Evolutionary conservation across 169 alveolate species (phyloP), one percentile per base, ranked within the genome.

Genomic region (Babesia ovata): DNA sequence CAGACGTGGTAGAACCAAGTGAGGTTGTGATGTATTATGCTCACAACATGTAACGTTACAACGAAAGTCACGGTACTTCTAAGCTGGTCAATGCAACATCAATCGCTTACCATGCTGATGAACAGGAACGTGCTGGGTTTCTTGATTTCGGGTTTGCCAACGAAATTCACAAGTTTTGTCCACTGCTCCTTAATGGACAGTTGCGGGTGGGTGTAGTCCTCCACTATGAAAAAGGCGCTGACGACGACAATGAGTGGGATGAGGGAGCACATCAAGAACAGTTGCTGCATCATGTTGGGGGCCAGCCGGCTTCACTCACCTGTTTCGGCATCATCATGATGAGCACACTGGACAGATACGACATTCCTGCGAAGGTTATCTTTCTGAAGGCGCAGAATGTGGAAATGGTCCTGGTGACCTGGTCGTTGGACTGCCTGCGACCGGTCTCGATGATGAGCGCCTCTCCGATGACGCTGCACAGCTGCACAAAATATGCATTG

Each of bases 361-460:
- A 79, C 92, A 91, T 91, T 1, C 83, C 75, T 16, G 96, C 91
- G 72, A 91, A 91, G 22, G 95, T 90, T 54, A 93, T 44, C 50
- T 87, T 92, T 57, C 96, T 81, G 65, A 92, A 91, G 10, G 94
- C 93, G 62, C 88, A 93, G 70, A 90, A 93, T 16, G 74, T 58
- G 17, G 96, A 91, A 6, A 93, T 88, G 33, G 92, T 84, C 70
- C 75, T 83, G 21, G 92, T 91, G 14, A 92, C 81, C 56, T 70
- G 79, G 39, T 67, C 82, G 24, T 82, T 60, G 52, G 67, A 79
- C 36, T 86, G 83, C 22, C 75, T 61, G 52, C 93, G 75, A 19
- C 95, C 94, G 0, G 93, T 89, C 59, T 92, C 95, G 8, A 94
- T 94, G 67, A 94, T 92, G 63, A 92, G 92, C 4, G 96, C 97